These are phyloP conservation scores for Beauveria caledonica DNA, from an alignment of 2,329 filamentous ascomycete genomes.

Conservation along the genomic window DNA sequence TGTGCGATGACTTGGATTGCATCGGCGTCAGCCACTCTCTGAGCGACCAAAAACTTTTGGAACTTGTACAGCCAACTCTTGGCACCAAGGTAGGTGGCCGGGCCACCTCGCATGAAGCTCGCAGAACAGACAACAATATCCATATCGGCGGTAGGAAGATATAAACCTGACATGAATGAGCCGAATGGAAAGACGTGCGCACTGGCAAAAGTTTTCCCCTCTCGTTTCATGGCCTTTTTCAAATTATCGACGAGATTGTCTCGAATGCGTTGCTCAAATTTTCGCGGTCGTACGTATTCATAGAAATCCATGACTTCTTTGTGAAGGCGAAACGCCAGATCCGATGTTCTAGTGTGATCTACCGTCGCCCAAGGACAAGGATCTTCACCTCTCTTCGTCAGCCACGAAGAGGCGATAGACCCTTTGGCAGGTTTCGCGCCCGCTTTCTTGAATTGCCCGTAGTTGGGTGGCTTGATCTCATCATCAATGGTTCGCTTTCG, in stretches of 20 bases:
- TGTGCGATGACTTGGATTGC: conserved; percentile 60
- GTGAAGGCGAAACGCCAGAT: conserved; percentile 63
- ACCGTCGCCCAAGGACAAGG: conserved; percentile 54
- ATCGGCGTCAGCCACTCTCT: conserved; percentile 47
- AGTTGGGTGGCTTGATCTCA: conserved; percentile 50
- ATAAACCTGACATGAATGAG: conserved; percentile 82
- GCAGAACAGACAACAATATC: conserved; percentile 72
- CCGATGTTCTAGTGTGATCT: conserved; percentile 45
- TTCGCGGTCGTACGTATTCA: conserved; percentile 67
- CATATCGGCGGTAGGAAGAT: conserved; percentile 73
- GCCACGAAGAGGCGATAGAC: conserved; percentile 45
- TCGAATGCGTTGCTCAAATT: conserved; percentile 71
- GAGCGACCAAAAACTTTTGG: conserved; percentile 46
- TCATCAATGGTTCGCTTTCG: conserved; percentile 71
- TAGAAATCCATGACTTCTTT: conserved; percentile 89
- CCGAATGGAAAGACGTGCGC: conserved; percentile 71
- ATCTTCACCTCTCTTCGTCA: conserved; percentile 30
- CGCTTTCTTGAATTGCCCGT: conserved; percentile 43
- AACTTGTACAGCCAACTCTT: conserved; percentile 56
- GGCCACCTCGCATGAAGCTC: conserved; percentile 46
- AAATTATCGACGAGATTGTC: conserved; percentile 64
- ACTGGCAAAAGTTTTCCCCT: conserved; percentile 42
- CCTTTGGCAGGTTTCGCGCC: conserved; percentile 43
- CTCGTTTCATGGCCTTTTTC: conserved; percentile 45
- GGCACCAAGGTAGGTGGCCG: conserved; percentile 37